Evolutionary conservation across 2,329 filamentous ascomycete genomes (phyloP), one percentile per base, ranked within the genome.

Genomic region (Chaetomium olivaceum): DNA sequence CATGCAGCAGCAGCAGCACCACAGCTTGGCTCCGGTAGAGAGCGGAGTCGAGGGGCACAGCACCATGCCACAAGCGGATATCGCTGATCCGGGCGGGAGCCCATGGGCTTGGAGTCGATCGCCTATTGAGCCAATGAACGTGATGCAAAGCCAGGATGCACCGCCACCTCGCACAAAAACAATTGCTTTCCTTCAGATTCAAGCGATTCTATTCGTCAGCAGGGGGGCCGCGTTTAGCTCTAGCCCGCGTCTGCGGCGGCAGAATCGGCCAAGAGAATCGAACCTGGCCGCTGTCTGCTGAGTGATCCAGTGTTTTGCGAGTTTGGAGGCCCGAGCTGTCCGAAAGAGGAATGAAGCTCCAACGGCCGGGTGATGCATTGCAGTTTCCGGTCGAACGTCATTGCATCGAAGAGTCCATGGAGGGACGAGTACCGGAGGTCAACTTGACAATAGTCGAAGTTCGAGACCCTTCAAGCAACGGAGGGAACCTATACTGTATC

Each of bases 261-360:
- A 39, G 43, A 51, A 51, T 36, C 16, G 29, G 25, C 33, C 33
- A 61, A 48, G 46, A 14, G 19, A 29, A 60, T 57, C n/a, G 54
- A 39, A 51, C 14, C 48, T 8, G 48, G 48, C n/a, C 8, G 6
- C 33, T 19, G 39, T 12, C 39, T 21, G 14, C 19, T 27, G 21
- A 57, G 33, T 25, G 27, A 23, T 57, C 12, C 8, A 57, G n/a
- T 43, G 33, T 43, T 39, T 33, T 25, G 21, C 29, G 31, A 27
- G 33, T n/a, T 50, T 14, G 27, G 21, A 59, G 39, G 29, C 6
- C 23, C 19, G 16, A 56, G 23, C 36, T 46, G 16, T 43, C 31
- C 60, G 36, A 56, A 56, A 55, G 14, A 56, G 60, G 33, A 56
- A 56, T 56, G 27, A 16, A 62, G 59, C 59, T 61, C 48, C 33